Conservation (phyloP, 202 grass and related monocot genomes). For the Sporobolus alterniflorus region DNA sequence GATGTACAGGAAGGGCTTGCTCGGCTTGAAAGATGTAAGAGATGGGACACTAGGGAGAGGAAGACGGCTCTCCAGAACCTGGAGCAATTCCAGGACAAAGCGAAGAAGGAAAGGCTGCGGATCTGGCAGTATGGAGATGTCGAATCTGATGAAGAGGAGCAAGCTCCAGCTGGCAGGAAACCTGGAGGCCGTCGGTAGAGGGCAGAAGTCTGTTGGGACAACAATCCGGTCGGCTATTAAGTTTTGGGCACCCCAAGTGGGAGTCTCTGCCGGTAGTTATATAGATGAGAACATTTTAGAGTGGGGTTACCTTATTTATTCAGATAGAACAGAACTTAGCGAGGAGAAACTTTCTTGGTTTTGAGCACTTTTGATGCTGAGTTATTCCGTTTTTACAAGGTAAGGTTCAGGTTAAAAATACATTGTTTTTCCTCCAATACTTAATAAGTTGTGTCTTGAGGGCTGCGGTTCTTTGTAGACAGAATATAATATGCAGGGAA, state of each 20-base stretch:
- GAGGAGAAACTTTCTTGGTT: constrained; percentile 41
- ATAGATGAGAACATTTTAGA: constrained; percentile 43
- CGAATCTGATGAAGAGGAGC: constrained; percentile 89
- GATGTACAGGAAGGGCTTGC: constrained; percentile 90
- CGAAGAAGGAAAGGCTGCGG: constrained; percentile 67
- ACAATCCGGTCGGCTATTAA: constrained; percentile 34
- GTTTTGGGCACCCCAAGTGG: constrained; percentile 49
- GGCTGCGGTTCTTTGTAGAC: constrained; percentile 52
- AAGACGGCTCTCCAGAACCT: constrained; percentile 78
- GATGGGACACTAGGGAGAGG: constrained; percentile 83
- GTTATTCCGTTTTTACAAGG: constrained; percentile 42
- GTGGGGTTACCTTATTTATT: constrained; percentile 45
- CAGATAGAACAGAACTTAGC: constrained; percentile 48
- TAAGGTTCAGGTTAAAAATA: constrained; percentile 55
- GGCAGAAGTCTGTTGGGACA: not conserved
- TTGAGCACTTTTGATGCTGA: constrained; percentile 30
- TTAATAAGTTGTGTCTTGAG: constrained; percentile 65
- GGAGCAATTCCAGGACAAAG: constrained; percentile 96
- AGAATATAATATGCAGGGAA: constrained; percentile 47
- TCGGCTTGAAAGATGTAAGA: constrained; percentile 85
- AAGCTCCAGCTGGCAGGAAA: constrained; percentile 61
- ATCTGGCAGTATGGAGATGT: constrained; percentile 94
- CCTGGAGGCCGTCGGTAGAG: constrained; percentile 54
- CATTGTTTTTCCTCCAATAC: constrained; percentile 66
- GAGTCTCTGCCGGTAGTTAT: constrained; percentile 37